Evolutionary conservation across 208 protist genomes (phyloP), one percentile per base, ranked within the genome.

Genomic region (Leishmania martiniquensis): DNA sequence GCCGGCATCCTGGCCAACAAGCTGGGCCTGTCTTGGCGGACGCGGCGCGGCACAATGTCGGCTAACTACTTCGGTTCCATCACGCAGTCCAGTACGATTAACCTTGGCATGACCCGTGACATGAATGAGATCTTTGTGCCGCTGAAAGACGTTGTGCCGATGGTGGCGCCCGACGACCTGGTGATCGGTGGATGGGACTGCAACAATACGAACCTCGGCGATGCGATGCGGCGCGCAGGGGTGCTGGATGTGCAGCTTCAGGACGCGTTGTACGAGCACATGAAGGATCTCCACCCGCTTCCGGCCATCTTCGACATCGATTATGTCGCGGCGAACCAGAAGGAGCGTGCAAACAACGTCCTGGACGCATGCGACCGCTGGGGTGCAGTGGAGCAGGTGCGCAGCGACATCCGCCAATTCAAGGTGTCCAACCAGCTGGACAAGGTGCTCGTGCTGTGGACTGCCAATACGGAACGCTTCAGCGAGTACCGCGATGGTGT

Each of bases 171-270:
- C 63, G 99, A 99, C 82, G 97, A 99, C 75, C 71, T 99, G 15
- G 98, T 99, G 37, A 83, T 99, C 77, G 93, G 94, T 72, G 99
- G 99, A 51, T 99, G 99, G 99, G 99, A 99, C 91, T 99, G 99
- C 83, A 98, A 82, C 82, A 82, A 74, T 44, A 80, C 92, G 67
- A 95, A 98, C 81, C 80, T 99, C 44, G 97, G 90, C 42, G 98
- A 99, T 47, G 97, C 98, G 25, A 99, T 99, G 96, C 85, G 95
- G 45, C 93, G 99, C 47, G 97, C 98, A n/a, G 73, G 91, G 63
- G 99, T 99, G 17, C 87, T 99, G 9, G 97, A 99, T 39, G 84
- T 96, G 69, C 95, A 98, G 68, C 78, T 99, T 49, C 97, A 99
- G 85, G 85, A 95, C 75, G 79, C 72, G 20, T 68, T 95, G 63